Conservation (phyloP, 345 rosid species). For the Gossypium rotundifolium region DNA sequence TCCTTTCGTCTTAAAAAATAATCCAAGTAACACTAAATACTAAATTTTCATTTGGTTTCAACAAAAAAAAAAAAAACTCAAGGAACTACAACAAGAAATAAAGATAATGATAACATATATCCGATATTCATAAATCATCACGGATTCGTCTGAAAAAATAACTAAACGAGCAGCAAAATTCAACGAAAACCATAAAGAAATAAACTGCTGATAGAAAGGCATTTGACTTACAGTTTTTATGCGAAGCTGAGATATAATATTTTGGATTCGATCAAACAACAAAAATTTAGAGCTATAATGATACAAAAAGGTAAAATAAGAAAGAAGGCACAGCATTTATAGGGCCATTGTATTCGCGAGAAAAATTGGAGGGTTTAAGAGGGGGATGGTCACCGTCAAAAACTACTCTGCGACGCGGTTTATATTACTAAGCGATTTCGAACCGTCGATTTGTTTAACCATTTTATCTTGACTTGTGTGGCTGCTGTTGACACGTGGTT, state of each 20-base stretch:
- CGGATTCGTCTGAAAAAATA: not conserved
- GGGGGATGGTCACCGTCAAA: not conserved
- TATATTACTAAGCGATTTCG: not conserved
- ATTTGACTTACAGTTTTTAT: not conserved
- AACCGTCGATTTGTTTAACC: not conserved
- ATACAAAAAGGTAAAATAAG: not conserved
- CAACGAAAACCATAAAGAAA: not conserved
- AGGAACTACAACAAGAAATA: not conserved
- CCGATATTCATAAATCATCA: not conserved
- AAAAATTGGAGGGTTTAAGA: slow-evolving; percentile 4
- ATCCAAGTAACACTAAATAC: not conserved
- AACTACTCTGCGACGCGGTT: not conserved
- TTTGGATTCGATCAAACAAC: not conserved
- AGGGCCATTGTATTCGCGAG: too few species aligned
- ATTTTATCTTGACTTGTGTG: not conserved
- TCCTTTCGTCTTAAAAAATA: not conserved
- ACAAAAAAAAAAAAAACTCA: not conserved
- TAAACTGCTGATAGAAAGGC: not conserved
- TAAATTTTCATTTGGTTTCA: not conserved
- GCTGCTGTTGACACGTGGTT: not conserved
- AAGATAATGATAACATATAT: not conserved
- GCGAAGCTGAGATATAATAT: not conserved
- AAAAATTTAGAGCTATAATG: not conserved
- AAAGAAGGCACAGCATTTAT: not conserved
- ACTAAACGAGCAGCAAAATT: not conserved